Evolutionary conservation across 257 asterid genomes (phyloP).

Genomic region (Catharanthus roseus): DNA sequence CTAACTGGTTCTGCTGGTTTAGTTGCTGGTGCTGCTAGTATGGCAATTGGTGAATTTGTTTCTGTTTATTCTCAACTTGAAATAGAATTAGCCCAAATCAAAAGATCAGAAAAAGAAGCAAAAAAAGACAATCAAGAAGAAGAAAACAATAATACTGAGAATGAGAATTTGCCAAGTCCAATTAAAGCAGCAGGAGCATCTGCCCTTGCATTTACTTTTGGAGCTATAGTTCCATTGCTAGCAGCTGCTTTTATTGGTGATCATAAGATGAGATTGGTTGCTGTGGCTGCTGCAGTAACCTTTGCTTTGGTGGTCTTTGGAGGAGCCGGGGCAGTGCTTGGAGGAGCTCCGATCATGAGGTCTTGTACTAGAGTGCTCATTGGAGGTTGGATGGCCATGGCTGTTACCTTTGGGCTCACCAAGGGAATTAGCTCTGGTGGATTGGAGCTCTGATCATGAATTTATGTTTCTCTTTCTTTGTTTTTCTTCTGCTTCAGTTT

Average conservation of each 20-base stretch:
- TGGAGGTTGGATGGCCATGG: constrained; percentile 88
- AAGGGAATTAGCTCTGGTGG: constrained; percentile 46
- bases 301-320: constrained; percentile 54
- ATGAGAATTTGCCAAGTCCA: constrained; percentile 58
- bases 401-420: constrained; percentile 59
- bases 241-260: constrained; percentile 51
- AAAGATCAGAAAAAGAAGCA: constrained; percentile 25
- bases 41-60: constrained; percentile 78
- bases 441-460: constrained; percentile 28
- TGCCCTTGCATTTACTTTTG: constrained; percentile 52
- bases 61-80: constrained; percentile 65
- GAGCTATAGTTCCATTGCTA: constrained; percentile 56
- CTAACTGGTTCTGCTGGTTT: constrained; percentile 59
- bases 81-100: constrained; percentile 55
- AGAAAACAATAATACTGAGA: constrained; percentile 1
- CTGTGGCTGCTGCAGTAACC: constrained; percentile 45
- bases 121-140: constrained; percentile 5
- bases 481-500: not conserved
- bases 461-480: not conserved
- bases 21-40: constrained; percentile 71
- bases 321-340: constrained; percentile 50
- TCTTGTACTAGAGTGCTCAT: constrained; percentile 50
- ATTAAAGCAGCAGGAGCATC: constrained; percentile 59
- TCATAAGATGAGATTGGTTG: constrained; percentile 41
- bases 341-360: constrained; percentile 36